These are phyloP conservation scores for Phytophthora colocasiae DNA, from an alignment of 352 stramenopile genomes.

Conservation along the genomic window DNA sequence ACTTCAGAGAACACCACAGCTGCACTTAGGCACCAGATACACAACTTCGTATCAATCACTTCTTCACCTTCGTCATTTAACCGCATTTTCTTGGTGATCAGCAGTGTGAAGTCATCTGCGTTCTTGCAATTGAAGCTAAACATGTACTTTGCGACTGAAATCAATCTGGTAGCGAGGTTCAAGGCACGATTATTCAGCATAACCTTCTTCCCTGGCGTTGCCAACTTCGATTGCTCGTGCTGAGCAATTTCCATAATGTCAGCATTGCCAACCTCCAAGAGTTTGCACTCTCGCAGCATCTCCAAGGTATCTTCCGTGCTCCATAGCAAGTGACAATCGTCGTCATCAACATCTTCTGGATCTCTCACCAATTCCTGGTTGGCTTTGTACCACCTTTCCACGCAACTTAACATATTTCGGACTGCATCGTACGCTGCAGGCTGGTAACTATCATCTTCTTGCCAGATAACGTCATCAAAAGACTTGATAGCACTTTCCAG, in stretches of 20 bases:
- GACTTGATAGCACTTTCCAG: conserved; percentile 61
- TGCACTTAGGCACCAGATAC: conserved; percentile 85
- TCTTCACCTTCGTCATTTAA: conserved; percentile 39
- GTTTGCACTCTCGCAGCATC: conserved; percentile 55
- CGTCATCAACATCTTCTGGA: conserved; percentile 34
- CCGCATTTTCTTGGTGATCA: conserved; percentile 44
- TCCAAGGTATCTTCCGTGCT: conserved; percentile 64
- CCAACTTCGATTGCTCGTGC: conserved; percentile 23
- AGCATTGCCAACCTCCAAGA: conserved; percentile 5
- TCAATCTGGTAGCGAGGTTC: conserved; percentile 57
- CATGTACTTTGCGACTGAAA: conserved; percentile 83
- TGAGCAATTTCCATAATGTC: conserved; percentile 30
- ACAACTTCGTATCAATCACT: conserved; percentile 62
- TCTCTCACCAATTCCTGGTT: conserved; percentile 38
- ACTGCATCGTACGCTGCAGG: conserved; percentile 49
- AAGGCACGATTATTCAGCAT: conserved; percentile 57
- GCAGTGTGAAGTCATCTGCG: conserved; percentile 80
- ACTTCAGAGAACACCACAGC: conserved; percentile 81
- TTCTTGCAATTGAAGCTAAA: conserved; percentile 72
- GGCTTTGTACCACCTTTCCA: conserved; percentile 53
- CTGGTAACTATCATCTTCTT: conserved; percentile 25
- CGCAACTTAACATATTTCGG: conserved; percentile 52
- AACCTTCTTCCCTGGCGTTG: conserved; percentile 25
- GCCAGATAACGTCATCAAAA: conserved; percentile 68
- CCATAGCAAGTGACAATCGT: conserved; percentile 56